Base-by-base conservation (phyloP, 2,329 filamentous ascomycete genomes). In the Celoporthe dispersa region DNA sequence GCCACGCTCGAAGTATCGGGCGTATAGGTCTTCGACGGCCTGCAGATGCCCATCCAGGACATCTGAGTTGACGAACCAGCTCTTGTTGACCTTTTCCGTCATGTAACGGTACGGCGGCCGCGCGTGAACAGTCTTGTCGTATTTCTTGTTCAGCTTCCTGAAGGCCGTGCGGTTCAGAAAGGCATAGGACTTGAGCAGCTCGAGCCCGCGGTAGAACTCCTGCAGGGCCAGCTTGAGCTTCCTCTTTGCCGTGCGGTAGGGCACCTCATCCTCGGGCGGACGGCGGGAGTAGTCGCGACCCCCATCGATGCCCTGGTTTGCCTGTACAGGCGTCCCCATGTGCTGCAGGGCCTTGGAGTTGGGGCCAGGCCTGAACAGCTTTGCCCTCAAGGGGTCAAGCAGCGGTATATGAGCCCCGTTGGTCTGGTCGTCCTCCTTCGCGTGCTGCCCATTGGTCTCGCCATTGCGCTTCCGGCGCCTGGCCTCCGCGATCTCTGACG, bases 141-240 rank as follows among this genome's bases (percentile, higher is more conserved):
- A 98, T 81, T 99, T 99, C 80, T 99, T 99, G 81, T 97, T 98
- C 78, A 99, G 94, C 80, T 99, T 99, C 41, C 94, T 91, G 77
- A 98, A 98, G 0, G 94, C 96, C 0, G 94, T 97, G 64, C 94
- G 88, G 79, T 99, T 99, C 19, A 98, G 85, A 31, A 97, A 83
- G 1, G 94, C 91, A 76, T 97, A 99, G 0, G 93, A 92, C 81
- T 98, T 98, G 70, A 99, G 86, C 61, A 98, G 84, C 78, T 99
- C 96, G 19, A 99, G 85, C 0, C 93, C 92, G 28, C 95, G 91
- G 78, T 99, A 98, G 78, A 94, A 97, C 79, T 98, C 96, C 76
- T 97, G 92, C 64, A 98, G 81, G 0, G 96, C 96, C 63, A 93
- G 83, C 80, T 98, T 98, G 68, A 99, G 85, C 81, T 98, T 97